These are phyloP conservation scores for Pyrus communis DNA, from an alignment of 306 rosid species.

Conservation along the genomic window DNA sequence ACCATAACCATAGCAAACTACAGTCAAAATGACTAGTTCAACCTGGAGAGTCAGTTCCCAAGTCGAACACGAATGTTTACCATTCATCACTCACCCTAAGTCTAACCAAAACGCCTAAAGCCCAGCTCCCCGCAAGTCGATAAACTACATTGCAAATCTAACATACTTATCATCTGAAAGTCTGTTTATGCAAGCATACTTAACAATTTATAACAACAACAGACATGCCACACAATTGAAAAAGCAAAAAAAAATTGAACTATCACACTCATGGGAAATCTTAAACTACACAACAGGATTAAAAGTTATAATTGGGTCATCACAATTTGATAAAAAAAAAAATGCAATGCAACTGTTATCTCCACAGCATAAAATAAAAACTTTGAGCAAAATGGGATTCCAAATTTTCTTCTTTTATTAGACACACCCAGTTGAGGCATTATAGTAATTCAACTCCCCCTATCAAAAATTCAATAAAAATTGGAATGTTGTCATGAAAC, in stretches of 20 bases:
- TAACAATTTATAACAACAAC: neutral
- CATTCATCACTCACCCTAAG: neutral
- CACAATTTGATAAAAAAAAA: neutral
- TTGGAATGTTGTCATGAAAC: neutral
- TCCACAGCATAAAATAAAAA: neutral
- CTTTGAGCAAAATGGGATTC: neutral
- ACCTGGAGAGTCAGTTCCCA: neutral
- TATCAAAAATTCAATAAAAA: neutral
- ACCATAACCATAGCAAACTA: neutral
- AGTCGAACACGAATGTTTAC: neutral
- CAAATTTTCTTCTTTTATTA: neutral
- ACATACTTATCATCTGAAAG: neutral
- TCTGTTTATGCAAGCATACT: neutral
- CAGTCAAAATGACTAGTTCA: neutral
- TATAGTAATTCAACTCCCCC: neutral
- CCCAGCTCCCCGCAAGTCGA: neutral
- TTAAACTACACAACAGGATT: neutral
- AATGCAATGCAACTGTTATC: neutral
- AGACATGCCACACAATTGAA: neutral
- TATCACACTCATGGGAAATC: neutral
- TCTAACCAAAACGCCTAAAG: neutral
- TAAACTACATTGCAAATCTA: neutral
- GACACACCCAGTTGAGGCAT: neutral
- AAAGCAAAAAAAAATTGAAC: neutral
- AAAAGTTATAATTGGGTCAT: neutral